phyloP scores from a whole-genome alignment of 805 yeast species.

The Wickerhamomyces ciferrii region DNA sequence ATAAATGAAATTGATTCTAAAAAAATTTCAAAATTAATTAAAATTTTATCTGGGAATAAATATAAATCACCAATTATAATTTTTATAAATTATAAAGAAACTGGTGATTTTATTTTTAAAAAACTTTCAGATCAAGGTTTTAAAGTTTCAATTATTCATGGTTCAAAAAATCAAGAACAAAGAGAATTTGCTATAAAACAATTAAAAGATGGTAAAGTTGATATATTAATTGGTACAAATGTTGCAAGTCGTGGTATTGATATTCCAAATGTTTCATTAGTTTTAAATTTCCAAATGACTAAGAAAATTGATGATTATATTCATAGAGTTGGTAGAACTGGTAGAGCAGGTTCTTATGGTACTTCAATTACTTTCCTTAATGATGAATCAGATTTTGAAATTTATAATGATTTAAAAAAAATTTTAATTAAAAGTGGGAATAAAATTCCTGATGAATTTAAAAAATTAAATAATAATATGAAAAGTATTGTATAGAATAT shows the following conservation, averaged over 20 bases:
- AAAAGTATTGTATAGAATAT: constrained; percentile 6
- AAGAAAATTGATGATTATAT: constrained; percentile 75
- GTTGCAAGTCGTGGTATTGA: constrained; percentile 96
- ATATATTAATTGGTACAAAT: constrained; percentile 83
- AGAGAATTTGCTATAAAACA: constrained; percentile 72
- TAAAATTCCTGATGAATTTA: constrained; percentile 17
- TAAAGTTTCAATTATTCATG: constrained; percentile 67
- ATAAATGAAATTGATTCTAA: constrained; percentile 39
- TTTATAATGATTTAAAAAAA: constrained; percentile 16
- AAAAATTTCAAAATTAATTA: constrained; percentile 38
- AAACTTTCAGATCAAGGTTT: constrained; percentile 41
- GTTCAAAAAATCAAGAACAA: constrained; percentile 78
- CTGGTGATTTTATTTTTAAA: constrained; percentile 63
- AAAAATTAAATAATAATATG: constrained; percentile 5
- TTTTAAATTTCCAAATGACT: constrained; percentile 83
- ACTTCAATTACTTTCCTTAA: constrained; percentile 69
- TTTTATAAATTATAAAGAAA: constrained; percentile 72
- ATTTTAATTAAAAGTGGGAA: constrained; percentile 15
- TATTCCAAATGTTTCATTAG: constrained; percentile 80
- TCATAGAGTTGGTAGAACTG: constrained; percentile 95
- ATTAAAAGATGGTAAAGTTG: constrained; percentile 49
- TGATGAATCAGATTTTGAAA: constrained; percentile 61
- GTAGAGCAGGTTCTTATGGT: constrained; percentile 87
- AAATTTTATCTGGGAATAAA: constrained; percentile 25
- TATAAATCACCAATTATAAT: constrained; percentile 62